Evolutionary conservation across 208 protist species (phyloP), one percentile per base, ranked within the genome.

Genomic region (Wallacemonas sp.): DNA sequence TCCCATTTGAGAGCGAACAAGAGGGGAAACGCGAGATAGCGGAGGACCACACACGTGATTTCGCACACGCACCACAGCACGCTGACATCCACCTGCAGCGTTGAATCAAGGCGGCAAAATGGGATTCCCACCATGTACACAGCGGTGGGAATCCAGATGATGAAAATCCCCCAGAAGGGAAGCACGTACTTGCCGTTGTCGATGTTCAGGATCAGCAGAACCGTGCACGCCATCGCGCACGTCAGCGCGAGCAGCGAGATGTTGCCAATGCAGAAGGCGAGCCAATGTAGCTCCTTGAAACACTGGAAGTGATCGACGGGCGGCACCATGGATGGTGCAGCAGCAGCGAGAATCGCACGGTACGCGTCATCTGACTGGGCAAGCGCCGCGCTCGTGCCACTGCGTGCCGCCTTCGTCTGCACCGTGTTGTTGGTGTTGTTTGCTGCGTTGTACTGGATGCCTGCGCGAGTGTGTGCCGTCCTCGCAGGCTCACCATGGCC

Each of bases 1-100:
- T 59, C 52, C 52, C 52, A 59, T 22, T 64, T 64, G 23, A 45
- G 41, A 3, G 57, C 57, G 28, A 49, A 45, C 20, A 64, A n/a
- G 25, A 64, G 1, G 3, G 57, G 57, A 41, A 59, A 59, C 52
- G 22, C 52, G 31, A 59, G 14, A 26, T 5, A 25, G 10, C 20
- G 31, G 5, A 59, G 32, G 5, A 36, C 10, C 52, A 26, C 31
- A 7, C 8, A 4, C 3, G 10, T 25, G n/a, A 59, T 4, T 0
- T 3, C 8, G 8, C 7, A 20, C 14, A n/a, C 14, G 0, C 3
- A 31, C 29, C 31, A 23, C 11, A 41, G 26, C 4, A n/a, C n/a
- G 20, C 52, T 59, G 12, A 22, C 14, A 3, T 41, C 52, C 10
- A 44, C 18, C 52, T 59, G 52, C 7, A 36, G 29, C 20, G 31